Evolutionary conservation across 257 asterid genomes (phyloP).

Genomic region (Solanum appendiculatum): DNA sequence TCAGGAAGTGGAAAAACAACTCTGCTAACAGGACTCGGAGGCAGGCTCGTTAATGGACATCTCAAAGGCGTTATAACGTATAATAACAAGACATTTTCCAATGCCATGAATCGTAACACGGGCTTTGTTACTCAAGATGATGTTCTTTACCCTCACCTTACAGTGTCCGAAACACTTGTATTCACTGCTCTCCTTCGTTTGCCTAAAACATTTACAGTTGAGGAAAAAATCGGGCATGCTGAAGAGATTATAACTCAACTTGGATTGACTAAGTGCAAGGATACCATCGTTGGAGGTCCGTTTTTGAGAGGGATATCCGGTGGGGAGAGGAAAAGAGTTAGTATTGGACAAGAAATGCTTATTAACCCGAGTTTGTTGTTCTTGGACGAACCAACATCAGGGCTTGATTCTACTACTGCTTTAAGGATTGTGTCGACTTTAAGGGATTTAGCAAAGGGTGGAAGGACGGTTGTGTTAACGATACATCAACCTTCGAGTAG

Average conservation of each 20-base stretch:
- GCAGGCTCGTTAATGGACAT: constrained; percentile 36
- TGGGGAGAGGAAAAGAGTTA: constrained; percentile 74
- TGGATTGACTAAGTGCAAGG: constrained; percentile 44
- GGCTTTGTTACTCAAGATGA: constrained; percentile 94
- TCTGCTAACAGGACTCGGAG: constrained; percentile 64
- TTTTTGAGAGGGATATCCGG: constrained; percentile 61
- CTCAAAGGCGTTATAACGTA: constrained; percentile 44
- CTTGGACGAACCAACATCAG: constrained; percentile 86
- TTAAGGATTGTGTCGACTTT: constrained; percentile 50
- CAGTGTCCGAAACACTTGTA: constrained; percentile 61
- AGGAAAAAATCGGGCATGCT: constrained; percentile 38
- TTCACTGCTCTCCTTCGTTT: constrained; percentile 67
- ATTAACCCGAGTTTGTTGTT: constrained; percentile 64
- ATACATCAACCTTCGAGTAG: constrained; percentile 89
- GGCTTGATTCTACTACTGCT: constrained; percentile 78
- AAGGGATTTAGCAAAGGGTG: constrained; percentile 48
- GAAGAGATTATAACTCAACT: constrained; percentile 47
- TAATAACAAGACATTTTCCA: constrained; percentile 50
- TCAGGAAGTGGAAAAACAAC: constrained; percentile 95
- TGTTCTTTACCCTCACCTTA: constrained; percentile 61
- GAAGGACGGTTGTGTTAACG: constrained; percentile 66
- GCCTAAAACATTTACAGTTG: constrained; percentile 25
- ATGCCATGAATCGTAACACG: constrained; percentile 41
- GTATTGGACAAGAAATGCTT: constrained; percentile 84
- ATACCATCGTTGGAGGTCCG: constrained; percentile 37